Base-by-base conservation (phyloP, 2,329 filamentous ascomycete genomes). In the Aspergillus quadricinctus region DNA sequence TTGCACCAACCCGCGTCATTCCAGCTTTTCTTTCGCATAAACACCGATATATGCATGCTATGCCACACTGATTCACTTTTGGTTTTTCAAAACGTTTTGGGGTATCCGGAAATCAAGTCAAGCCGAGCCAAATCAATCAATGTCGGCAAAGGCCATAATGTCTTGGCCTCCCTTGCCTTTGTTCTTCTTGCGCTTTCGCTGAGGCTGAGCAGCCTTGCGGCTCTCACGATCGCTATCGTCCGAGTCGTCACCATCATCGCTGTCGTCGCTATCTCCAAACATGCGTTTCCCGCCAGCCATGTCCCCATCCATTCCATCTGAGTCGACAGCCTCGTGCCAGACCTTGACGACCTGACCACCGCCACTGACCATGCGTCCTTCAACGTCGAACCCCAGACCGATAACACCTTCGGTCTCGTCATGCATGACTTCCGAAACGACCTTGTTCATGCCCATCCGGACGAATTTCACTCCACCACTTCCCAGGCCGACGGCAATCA, bases 401-500 rank as follows among this genome's bases (percentile, higher is more conserved):
- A 92, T 83, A 3, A 97, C 92, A 2, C 88, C 89, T 69, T 97
- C 93, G 19, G 94, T 77, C 57, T 96, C 92, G 67, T 97, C 90
- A 70, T 97, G 93, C 64, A 84, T 77, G 66, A 88, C 69, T 52
- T 88, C 83, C 1, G 78, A 79, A 25, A 90, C 78, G 3, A 96
- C 83, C 69, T 90, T 88, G 64, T 94, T 89, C 40, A 77, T 74
- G 1, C 87, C 85, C 31, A 97, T 78, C 65, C 89, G 84, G 48
- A 96, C 88, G 54, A 97, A 86, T 55, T 87, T 83, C 49, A 97
- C 77, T 41, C 79, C 83, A 23, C 93, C 93, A 68, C 95, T 91
- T 25, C 90, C 90, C 46, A 94, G 78, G 3, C 92, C 93, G 3
- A 91, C 87, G 0, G 89, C 88, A 2, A 94, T 83, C 17, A 88